Conservation (phyloP, 2,329 filamentous ascomycete genomes). For the Colletotrichum caudatum region DNA sequence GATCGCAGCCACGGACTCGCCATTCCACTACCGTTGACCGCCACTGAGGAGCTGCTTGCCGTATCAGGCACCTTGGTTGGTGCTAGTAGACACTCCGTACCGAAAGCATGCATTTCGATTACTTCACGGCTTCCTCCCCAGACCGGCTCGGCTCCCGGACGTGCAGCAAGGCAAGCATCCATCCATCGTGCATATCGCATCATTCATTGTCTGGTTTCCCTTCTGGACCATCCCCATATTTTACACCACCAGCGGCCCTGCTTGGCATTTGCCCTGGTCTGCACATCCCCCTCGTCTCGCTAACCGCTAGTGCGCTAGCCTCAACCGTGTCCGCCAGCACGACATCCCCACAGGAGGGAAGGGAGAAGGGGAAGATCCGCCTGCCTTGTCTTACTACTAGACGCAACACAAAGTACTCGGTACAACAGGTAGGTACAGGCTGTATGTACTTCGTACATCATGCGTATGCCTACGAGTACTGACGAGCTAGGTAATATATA, state of each 20-base stretch:
- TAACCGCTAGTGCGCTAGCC: constrained; percentile 5
- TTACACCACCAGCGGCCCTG: constrained; percentile 38
- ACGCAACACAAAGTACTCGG: too few relatives aligned
- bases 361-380: neutral
- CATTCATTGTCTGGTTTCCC: constrained; percentile 29
- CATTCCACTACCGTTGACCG: constrained; percentile 31
- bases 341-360: constrained; percentile 24
- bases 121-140: constrained; percentile 27
- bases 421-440: too few relatives aligned
- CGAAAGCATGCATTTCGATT: neutral
- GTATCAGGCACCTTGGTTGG: neutral
- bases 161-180: constrained; percentile 33
- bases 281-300: constrained; percentile 21
- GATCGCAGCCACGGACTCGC: constrained; percentile 35
- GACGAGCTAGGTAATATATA: neutral
- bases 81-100: too few relatives aligned
- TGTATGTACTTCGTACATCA: too few relatives aligned
- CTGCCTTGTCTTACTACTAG: neutral
- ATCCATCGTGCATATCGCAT: constrained; percentile 31
- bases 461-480: too few relatives aligned
- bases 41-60: neutral
- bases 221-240: constrained; percentile 38
- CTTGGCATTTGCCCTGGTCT: constrained; percentile 29
- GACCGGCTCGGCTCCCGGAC: constrained; percentile 8
- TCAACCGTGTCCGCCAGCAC: constrained; percentile 20